phyloP scores from a whole-genome alignment of 148 eudicot species.

The Vaccinium corymbosum region DNA sequence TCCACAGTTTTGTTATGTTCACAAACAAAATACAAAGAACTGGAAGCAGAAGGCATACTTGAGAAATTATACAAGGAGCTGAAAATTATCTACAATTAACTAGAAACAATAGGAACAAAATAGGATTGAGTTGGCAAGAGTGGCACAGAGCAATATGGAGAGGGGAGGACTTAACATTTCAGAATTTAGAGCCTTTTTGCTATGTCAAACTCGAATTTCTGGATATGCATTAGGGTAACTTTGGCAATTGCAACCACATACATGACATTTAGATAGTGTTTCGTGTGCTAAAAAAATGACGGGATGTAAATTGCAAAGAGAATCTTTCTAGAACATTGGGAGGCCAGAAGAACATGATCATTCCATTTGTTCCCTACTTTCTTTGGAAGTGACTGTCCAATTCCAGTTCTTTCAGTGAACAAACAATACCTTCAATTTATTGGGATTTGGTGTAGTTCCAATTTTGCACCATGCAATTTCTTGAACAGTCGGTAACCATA shows the following conservation, averaged over 20 bases:
- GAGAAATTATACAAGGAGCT: not conserved
- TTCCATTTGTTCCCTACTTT: not conserved
- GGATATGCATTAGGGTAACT: not conserved
- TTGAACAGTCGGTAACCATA: not conserved
- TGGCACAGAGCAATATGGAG: not conserved
- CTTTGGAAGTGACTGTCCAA: not conserved
- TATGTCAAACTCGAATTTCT: not conserved
- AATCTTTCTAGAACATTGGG: not conserved
- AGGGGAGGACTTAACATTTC: not conserved
- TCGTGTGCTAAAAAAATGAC: not conserved
- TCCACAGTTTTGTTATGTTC: not conserved
- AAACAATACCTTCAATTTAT: not conserved
- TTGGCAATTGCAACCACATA: not conserved
- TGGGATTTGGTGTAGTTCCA: not conserved
- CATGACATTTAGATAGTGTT: not conserved
- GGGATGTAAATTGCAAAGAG: not conserved
- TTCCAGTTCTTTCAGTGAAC: not conserved
- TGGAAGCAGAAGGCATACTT: not conserved
- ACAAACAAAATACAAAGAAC: not conserved
- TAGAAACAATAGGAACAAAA: not conserved
- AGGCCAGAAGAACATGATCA: not conserved
- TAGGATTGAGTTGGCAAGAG: not conserved
- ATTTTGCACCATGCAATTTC: not conserved
- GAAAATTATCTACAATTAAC: not conserved
- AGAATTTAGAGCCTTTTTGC: not conserved